phyloP scores from a whole-genome alignment of 441 rosid species.

The Corymbia citriodora region DNA sequence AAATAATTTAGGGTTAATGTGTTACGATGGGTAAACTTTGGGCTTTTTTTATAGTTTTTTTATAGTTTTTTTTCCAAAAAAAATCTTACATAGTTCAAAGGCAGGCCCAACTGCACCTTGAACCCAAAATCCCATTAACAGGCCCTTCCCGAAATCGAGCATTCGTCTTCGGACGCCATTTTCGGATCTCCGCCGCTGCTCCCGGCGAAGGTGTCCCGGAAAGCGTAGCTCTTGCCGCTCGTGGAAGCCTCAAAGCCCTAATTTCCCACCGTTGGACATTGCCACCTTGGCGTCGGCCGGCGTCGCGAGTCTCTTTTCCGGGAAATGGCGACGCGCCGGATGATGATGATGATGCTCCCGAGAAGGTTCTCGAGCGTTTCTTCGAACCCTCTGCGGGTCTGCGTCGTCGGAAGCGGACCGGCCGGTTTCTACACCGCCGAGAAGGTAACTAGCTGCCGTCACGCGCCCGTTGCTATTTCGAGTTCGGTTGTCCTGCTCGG shows the following conservation, averaged over 20 bases:
- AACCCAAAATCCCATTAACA: background rate
- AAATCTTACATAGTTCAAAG: background rate
- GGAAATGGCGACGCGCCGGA: constrained; percentile 18
- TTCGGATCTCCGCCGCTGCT: background rate
- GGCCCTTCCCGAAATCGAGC: background rate
- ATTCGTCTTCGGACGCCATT: background rate
- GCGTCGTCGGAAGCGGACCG: constrained; percentile 94
- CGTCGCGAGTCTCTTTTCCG: background rate
- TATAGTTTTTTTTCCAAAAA: too few species aligned
- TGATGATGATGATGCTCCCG: constrained; percentile 17
- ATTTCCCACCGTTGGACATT: background rate
- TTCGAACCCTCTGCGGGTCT: constrained; percentile 56
- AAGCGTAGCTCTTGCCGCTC: background rate
- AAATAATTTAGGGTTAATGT: too few species aligned
- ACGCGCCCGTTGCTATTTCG: background rate
- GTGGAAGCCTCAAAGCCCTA: background rate
- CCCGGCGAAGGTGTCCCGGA: background rate
- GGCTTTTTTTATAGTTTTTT: too few species aligned
- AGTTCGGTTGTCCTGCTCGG: background rate
- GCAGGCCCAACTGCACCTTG: background rate
- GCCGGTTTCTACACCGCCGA: constrained; percentile 94
- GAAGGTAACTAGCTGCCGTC: constrained; percentile 32
- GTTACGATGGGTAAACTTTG: too few species aligned
- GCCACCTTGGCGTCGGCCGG: background rate
- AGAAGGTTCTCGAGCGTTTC: constrained; percentile 41